Conservation (phyloP, 106 monocot species). For the Allium sativum region DNA sequence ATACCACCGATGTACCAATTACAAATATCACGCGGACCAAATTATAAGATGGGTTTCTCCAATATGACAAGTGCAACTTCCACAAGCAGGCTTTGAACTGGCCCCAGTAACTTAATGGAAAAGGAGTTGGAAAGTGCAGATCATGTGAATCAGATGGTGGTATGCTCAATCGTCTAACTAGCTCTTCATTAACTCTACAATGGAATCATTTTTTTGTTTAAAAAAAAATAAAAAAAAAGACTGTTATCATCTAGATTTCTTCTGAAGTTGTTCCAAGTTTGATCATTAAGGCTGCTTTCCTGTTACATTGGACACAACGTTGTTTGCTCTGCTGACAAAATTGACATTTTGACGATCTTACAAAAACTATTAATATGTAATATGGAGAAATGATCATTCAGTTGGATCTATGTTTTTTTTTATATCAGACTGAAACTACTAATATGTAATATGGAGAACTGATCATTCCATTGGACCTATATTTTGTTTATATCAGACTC, state of each 20-base stretch:
- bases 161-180: constrained; percentile 12
- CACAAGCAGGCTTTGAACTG: constrained; percentile 25
- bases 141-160: constrained; percentile 13
- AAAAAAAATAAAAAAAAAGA: too few relatives aligned
- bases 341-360: not conserved
- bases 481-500: too few relatives aligned
- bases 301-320: too few relatives aligned
- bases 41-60: constrained; percentile 29
- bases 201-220: too few relatives aligned
- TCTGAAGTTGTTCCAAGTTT: too few relatives aligned
- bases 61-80: constrained; percentile 26
- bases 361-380: not conserved
- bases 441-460: too few relatives aligned
- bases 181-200: constrained; percentile 13
- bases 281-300: too few relatives aligned
- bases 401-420: too few relatives aligned
- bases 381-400: too few relatives aligned
- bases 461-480: too few relatives aligned
- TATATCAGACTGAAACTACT: not conserved
- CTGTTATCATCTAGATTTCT: too few relatives aligned
- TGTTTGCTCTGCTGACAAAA: not conserved
- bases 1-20: not conserved
- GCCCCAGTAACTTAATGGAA: constrained; percentile 5
- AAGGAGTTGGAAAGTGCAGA: constrained; percentile 11
- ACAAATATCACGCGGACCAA: constrained; percentile 13